A percentile compares a stretch with the other conserved stretches of the same genome.
Conservation (phyloP, 2,329 filamentous ascomycete species). For the Balansia obtecta region DNA sequence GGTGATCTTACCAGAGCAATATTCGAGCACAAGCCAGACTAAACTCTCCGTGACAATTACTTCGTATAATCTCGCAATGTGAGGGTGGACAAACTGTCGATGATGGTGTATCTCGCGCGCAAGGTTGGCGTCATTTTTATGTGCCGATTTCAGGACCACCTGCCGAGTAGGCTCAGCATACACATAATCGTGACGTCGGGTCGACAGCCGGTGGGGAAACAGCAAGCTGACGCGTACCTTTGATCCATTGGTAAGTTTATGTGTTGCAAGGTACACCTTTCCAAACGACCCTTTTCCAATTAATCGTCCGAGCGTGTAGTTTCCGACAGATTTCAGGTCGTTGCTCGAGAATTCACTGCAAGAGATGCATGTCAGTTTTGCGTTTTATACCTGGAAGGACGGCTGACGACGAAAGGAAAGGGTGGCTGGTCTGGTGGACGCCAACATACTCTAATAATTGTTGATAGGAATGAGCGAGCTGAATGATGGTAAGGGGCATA, state of each 20-base stretch:
- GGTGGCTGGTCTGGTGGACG: background rate
- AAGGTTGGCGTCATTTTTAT: constrained; percentile 90
- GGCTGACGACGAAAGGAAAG: background rate
- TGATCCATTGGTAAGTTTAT: constrained; percentile 97
- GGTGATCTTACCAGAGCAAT: constrained; percentile 64
- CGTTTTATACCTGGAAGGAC: constrained; percentile 1
- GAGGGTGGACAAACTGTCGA: constrained; percentile 91
- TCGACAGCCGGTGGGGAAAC: constrained; percentile 1
- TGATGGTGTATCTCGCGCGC: constrained; percentile 98
- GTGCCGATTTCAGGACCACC: constrained; percentile 97
- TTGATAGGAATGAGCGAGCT: constrained; percentile 96
- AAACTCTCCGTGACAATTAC: constrained; percentile 91
- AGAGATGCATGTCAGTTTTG: constrained; percentile 8
- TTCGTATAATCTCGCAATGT: constrained; percentile 93
- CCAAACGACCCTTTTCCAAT: constrained; percentile 98
- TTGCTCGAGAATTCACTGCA: constrained; percentile 82
- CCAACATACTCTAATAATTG: constrained; percentile 76
- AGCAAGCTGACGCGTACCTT: constrained; percentile 46
- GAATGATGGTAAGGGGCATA: background rate
- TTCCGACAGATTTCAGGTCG: constrained; percentile 85
- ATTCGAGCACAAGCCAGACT: constrained; percentile 95
- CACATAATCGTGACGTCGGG: background rate
- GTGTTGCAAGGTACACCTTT: constrained; percentile 90
- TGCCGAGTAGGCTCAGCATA: constrained; percentile 22
- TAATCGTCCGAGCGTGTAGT: constrained; percentile 80